phyloP scores from a whole-genome alignment of 768 basidiomycete species.

The Leccinum aurantiacum region DNA sequence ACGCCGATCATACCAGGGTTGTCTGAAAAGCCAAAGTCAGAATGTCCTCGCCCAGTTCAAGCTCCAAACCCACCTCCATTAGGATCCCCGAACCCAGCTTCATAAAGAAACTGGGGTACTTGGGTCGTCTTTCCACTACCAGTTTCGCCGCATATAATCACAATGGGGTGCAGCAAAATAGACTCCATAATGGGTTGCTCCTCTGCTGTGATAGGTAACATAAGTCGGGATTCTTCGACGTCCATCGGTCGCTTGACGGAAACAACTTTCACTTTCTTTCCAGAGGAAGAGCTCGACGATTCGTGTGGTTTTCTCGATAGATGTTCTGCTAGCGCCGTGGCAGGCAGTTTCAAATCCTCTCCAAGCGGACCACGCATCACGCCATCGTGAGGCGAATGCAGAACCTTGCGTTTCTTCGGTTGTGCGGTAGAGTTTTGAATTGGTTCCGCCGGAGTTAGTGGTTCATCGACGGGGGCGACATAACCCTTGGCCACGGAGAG shows the following conservation, averaged over 20 bases:
- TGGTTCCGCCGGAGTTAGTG: constrained; percentile 17
- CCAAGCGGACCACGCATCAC: constrained; percentile 81
- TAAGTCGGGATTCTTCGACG: constrained; percentile 72
- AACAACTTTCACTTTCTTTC: constrained; percentile 43
- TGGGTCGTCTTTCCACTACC: constrained; percentile 99
- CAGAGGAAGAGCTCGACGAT: constrained; percentile 6
- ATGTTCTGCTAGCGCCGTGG: constrained; percentile 61
- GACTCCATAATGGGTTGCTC: constrained; percentile 95
- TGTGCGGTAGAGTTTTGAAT: constrained; percentile 7
- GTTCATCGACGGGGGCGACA: constrained; percentile 12
- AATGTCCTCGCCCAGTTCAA: neutral
- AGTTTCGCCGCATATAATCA: constrained; percentile 80
- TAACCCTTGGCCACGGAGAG: constrained; percentile 52
- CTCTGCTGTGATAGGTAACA: constrained; percentile 87
- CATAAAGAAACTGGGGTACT: constrained; percentile 96
- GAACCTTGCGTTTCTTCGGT: constrained; percentile 51
- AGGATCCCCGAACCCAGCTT: constrained; percentile 88
- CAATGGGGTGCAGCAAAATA: constrained; percentile 80
- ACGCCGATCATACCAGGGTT: constrained; percentile 98
- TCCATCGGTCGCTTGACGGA: constrained; percentile 63
- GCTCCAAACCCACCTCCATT: constrained; percentile 61
- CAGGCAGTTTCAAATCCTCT: constrained; percentile 63
- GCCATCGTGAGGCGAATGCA: constrained; percentile 26
- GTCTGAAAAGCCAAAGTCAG: constrained; percentile 47
- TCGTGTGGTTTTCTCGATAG: constrained; percentile 11